Evolutionary conservation across 2,329 filamentous ascomycete genomes (phyloP).

Genomic region (Diaporthe eres): DNA sequence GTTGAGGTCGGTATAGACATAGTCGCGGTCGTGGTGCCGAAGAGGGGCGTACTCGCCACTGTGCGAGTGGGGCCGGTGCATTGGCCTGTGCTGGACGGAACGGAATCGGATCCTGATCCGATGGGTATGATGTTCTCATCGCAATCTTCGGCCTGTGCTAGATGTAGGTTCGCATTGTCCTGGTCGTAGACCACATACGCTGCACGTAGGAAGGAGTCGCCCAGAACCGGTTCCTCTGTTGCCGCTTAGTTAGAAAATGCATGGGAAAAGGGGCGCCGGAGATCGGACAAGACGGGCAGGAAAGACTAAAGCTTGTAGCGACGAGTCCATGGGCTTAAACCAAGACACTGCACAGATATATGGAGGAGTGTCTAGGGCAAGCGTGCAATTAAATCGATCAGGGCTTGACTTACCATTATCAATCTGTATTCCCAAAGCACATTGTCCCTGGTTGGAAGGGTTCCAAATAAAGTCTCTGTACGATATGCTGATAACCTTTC

Average conservation of each 20-base stretch:
- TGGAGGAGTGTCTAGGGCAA: not conserved
- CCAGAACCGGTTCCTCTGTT: constrained; percentile 59
- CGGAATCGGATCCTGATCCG: not conserved
- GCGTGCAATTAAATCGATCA: not conserved
- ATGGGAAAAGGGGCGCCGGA: constrained; percentile 33
- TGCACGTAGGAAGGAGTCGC: constrained; percentile 58
- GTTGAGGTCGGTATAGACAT: not conserved
- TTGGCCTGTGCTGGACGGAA: constrained; percentile 25
- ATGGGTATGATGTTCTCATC: constrained; percentile 27
- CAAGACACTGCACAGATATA: not conserved
- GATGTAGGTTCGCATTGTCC: constrained; percentile 52
- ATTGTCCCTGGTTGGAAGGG: constrained; percentile 50
- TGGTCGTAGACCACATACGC: constrained; percentile 63
- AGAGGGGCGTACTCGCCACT: not conserved
- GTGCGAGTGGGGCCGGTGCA: not conserved
- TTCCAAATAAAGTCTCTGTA: constrained; percentile 66
- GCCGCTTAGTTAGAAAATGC: constrained; percentile 40
- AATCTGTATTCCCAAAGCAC: constrained; percentile 56
- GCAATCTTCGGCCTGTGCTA: constrained; percentile 33
- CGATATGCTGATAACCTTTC: constrained; percentile 57
- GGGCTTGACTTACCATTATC: constrained; percentile 31
- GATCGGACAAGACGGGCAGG: not conserved
- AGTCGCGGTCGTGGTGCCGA: not conserved
- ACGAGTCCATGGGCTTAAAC: not conserved
- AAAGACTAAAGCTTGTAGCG: not conserved